Conservation (phyloP, 768 basidiomycete genomes). For the Collybiopsis confluens region DNA sequence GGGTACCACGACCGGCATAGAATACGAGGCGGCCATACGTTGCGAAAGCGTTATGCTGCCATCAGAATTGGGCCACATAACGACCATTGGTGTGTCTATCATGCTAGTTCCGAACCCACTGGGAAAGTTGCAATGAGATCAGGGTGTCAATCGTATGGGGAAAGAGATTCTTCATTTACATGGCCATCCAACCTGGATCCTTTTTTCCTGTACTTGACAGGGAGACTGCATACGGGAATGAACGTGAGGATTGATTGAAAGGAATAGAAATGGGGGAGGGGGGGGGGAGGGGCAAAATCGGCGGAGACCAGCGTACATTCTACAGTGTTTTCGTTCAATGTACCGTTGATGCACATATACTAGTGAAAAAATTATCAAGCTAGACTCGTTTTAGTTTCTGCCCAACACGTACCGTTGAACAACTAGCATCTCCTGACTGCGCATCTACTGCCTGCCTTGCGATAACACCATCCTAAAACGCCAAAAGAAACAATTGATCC, state of each 20-base stretch:
- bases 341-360: slow-evolving; percentile 43
- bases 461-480: neutral
- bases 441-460: neutral
- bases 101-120: slow-evolving; percentile 60
- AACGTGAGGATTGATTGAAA: neutral
- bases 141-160: neutral
- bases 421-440: slow-evolving; percentile 26
- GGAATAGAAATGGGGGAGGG: too few relatives aligned
- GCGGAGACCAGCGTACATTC: slow-evolving; percentile 2
- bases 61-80: slow-evolving; percentile 66
- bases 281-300: too few relatives aligned
- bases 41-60: slow-evolving; percentile 65
- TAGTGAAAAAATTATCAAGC: neutral
- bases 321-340: slow-evolving; percentile 40
- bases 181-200: slow-evolving; percentile 55
- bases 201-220: slow-evolving; percentile 38
- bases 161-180: slow-evolving; percentile 31
- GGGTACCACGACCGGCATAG: slow-evolving; percentile 52
- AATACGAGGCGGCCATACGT: slow-evolving; percentile 44
- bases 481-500: too few relatives aligned
- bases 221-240: slow-evolving; percentile 31
- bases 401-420: slow-evolving; percentile 21
- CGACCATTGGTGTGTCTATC: slow-evolving; percentile 62
- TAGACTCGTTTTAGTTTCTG: too few relatives aligned
- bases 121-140: slow-evolving; percentile 7